These are phyloP conservation scores for Vitellaria paradoxa DNA, from an alignment of 179 eudicot species.

Conservation along the genomic window DNA sequence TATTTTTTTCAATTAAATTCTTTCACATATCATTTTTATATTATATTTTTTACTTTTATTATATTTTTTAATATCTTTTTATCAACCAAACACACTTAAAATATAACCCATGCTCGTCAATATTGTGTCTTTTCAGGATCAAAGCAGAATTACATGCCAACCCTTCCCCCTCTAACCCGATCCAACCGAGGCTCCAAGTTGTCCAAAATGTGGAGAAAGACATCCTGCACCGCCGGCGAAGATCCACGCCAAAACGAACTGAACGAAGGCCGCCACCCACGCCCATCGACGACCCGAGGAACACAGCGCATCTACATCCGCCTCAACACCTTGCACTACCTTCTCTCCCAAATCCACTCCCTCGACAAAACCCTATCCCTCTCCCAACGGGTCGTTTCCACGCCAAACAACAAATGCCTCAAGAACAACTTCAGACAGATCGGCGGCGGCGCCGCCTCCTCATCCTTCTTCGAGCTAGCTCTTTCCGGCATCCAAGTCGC, in stretches of 20 bases:
- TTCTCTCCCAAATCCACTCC: slow-evolving; percentile 66
- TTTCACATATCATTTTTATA: no score
- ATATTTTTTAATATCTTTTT: no score
- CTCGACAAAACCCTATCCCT: slow-evolving; percentile 64
- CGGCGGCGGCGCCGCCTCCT: slow-evolving; percentile 21
- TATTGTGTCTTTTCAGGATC: no score
- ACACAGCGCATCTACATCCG: slow-evolving; percentile 94
- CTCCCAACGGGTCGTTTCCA: slow-evolving; percentile 46
- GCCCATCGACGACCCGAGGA: slow-evolving; percentile 91
- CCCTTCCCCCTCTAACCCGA: slow-evolving; percentile 93
- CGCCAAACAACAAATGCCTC: slow-evolving; percentile 22
- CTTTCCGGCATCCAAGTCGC: slow-evolving; percentile 53
- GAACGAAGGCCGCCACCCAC: slow-evolving; percentile 50
- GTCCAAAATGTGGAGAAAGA: slow-evolving; percentile 64
- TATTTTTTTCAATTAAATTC: no score
- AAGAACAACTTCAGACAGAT: slow-evolving; percentile 29
- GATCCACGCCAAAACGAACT: slow-evolving; percentile 29
- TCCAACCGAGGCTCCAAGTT: slow-evolving; percentile 75
- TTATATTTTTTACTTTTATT: no score
- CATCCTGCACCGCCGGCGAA: slow-evolving; percentile 45
- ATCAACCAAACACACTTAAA: not conserved
- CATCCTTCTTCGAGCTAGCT: slow-evolving; percentile 64
- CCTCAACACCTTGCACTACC: slow-evolving; percentile 88
- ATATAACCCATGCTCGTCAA: no score
- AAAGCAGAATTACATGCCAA: slow-evolving; percentile 81